Evolutionary conservation across 163 green algal genomes (phyloP), one percentile per base, ranked within the genome.

Genomic region (Chloromonas sp.): DNA sequence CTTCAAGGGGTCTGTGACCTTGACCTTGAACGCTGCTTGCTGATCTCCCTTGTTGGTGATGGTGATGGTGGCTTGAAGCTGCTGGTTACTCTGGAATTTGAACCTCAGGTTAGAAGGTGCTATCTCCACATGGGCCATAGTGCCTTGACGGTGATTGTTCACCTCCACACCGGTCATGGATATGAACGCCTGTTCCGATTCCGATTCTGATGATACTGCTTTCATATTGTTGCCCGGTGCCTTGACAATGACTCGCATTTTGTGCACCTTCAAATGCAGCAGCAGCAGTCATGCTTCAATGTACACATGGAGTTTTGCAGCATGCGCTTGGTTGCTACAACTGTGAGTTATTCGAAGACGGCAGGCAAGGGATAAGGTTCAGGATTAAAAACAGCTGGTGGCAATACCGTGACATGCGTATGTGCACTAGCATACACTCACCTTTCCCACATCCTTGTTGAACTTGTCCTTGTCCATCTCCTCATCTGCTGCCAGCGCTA

Each of bases 1-100:
- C 87, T 92, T 93, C 87, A 91, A 92, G 57, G 90, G 90, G 13
- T 85, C 88, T 8, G 90, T 93, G 3, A 89, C 92, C 86, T 92
- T 91, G 83, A 93, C 88, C 84, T 93, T 93, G 61, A 92, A 93
- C 0, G 90, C 90, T 5, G 91, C 79, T 0, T 85, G 81, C 58
- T 85, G 77, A 5, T 66, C 78, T n/a, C 81, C 81, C 1, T 82
- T 66, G 78, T 93, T 93, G 61, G 85, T 87, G n/a, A 93, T 83
- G 1, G 59, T 86, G 60, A 93, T 90, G 1, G 85, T 93, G 58
- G 82, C 84, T 70, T 89, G 86, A 2, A 93, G 86, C 88, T 93
- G 88, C 90, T 93, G 92, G 84, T 88, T 87, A 0, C 91, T 74
- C 83, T 88, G 81, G 71, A 92, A 83, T 14, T 61, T 58, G n/a